These are phyloP conservation scores for Apiospora malaysiana DNA, from an alignment of 2,329 filamentous ascomycete species.

Conservation along the genomic window DNA sequence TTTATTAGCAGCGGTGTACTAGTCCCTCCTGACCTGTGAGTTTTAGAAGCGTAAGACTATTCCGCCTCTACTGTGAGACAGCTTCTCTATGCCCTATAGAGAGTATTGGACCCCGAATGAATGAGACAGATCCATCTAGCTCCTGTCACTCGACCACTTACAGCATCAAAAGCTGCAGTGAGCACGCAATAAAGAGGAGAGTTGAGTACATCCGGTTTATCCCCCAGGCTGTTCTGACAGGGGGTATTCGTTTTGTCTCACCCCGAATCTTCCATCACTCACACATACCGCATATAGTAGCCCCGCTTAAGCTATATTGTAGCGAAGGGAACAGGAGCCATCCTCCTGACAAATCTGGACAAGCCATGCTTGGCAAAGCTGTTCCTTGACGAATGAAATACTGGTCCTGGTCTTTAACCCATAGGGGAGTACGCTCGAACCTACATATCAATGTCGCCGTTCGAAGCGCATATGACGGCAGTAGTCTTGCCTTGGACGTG, in stretches of 20 bases:
- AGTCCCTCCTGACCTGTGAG: neutral
- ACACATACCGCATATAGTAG: conserved; percentile 16
- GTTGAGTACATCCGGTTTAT: neutral
- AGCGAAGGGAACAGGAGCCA: conserved; percentile 1
- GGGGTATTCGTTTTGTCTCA: neutral
- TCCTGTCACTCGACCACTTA: neutral
- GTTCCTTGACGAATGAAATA: neutral
- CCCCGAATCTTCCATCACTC: conserved; percentile 12
- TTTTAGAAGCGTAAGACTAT: neutral
- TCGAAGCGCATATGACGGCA: conserved; percentile 1
- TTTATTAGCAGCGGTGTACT: too few relatives aligned
- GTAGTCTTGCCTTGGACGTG: neutral
- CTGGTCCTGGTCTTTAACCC: neutral
- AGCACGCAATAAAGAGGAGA: neutral
- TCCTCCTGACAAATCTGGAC: conserved; percentile 5
- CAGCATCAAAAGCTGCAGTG: neutral
- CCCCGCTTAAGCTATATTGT: conserved; percentile 12
- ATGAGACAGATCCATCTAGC: neutral
- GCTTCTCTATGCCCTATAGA: neutral
- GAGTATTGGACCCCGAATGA: neutral
- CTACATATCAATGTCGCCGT: neutral
- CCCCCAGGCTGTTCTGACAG: neutral
- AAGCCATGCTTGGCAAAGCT: conserved; percentile 12
- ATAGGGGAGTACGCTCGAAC: neutral
- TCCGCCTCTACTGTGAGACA: neutral